Base-by-base conservation (phyloP, 352 stramenopile genomes). In the Pythium aphanidermatum region DNA sequence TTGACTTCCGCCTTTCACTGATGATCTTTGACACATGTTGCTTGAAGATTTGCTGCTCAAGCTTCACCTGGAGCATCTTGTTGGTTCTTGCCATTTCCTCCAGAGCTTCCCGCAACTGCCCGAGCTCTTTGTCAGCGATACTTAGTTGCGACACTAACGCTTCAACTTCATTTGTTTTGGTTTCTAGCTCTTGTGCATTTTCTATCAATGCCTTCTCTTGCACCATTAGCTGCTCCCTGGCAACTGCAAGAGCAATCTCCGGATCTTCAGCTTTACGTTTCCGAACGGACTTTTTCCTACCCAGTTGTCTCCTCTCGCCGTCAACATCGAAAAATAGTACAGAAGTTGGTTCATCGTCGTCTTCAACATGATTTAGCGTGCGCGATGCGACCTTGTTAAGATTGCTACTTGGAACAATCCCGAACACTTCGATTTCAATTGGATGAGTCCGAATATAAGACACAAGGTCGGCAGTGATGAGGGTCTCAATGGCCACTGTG, bases 371-470 rank as follows among this genome's bases (percentile, higher is more conserved):
- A 26, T 77, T 58, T 1, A 85, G 50, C 8, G 57, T 66, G 14
- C 56, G 70, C 10, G 74, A 83, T 5, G 70, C 68, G n/a, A 87
- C 60, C 44, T 81, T 82, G 58, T 82, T 87, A 13, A 87, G 34
- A 32, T 85, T 85, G 39, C 63, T 90, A 39, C 74, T 90, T 4
- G 78, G 78, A 4, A 87, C 78, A 41, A 86, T 90, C 3, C 78
- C 74, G 32, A 66, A 87, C 5, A 87, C 60, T 6, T 52, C 46
- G 16, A 91, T 51, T 40, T 84, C 71, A 12, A 91, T 36, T n/a
- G 78, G 75, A 17, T 56, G 64, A 13, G 34, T 68, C 31, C 59
- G 35, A 19, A 88, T 46, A 38, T 60, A 70, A 3, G 44, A 33
- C 3, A 88, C 51, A 23, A 91, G 38, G 11, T 76, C 74, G 1